Evolutionary conservation across 768 basidiomycete genomes (phyloP).

Genomic region (Pulveroboletus sp.): DNA sequence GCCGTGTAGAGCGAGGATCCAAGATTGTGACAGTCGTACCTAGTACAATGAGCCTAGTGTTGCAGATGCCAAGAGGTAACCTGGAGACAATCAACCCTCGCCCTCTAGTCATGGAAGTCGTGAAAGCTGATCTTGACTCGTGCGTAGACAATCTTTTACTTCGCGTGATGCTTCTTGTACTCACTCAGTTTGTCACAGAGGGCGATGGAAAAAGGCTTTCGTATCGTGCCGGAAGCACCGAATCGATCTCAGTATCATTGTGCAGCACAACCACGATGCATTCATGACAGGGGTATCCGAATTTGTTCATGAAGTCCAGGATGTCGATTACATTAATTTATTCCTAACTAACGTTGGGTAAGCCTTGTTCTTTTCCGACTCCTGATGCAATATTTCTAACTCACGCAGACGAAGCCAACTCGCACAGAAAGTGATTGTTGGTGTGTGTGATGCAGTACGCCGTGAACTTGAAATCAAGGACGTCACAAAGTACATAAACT

Average conservation of each 20-base stretch:
- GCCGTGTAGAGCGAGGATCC: conserved; percentile 86
- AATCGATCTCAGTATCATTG: conserved; percentile 85
- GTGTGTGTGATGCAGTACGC: conserved; percentile 76
- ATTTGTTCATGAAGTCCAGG: conserved; percentile 82
- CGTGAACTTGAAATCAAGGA: conserved; percentile 66
- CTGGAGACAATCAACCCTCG: conserved; percentile 93
- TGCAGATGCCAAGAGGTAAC: conserved; percentile 98
- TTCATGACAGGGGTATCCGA: conserved; percentile 60
- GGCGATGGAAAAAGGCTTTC: conserved; percentile 82
- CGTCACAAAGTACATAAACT: conserved; percentile 78
- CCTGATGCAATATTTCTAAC: conserved; percentile 1
- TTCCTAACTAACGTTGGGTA: conserved; percentile 86
- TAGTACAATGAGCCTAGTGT: conserved; percentile 80
- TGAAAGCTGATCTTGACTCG: conserved; percentile 72
- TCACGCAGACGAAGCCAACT: conserved; percentile 54
- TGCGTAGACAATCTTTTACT: conserved; percentile 13
- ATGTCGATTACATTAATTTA: conserved; percentile 89
- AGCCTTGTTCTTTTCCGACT: conserved; percentile 18
- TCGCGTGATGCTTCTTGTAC: not conserved
- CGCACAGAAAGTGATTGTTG: conserved; percentile 53
- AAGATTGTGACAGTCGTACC: conserved; percentile 86
- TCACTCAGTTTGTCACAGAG: conserved; percentile 41
- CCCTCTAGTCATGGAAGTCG: conserved; percentile 83
- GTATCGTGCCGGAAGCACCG: conserved; percentile 89
- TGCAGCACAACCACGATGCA: conserved; percentile 67